Conservation (phyloP, 1,284 basidiomycete species). For the Trichosporon sp. region DNA sequence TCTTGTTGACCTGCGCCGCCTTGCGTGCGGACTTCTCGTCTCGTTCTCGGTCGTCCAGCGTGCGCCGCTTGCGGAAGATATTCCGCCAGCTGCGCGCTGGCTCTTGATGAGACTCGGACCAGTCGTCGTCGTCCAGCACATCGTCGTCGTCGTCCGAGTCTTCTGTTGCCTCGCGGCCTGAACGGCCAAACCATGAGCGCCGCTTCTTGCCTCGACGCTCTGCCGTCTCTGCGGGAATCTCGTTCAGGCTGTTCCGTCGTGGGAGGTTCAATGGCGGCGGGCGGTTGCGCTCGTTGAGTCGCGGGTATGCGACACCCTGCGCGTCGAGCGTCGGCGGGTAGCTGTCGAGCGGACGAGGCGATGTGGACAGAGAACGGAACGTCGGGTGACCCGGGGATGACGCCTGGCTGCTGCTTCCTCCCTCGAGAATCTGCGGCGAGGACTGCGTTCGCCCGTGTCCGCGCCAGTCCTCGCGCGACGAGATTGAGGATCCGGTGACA, state of each 20-base stretch:
- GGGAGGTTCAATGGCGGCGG: conserved; percentile 35
- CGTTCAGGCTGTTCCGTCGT: conserved; percentile 37
- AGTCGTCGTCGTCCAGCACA: conserved; percentile 33
- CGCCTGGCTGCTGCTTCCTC: background rate
- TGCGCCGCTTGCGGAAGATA: conserved; percentile 20
- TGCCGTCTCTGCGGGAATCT: conserved; percentile 22
- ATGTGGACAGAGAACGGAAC: conserved; percentile 10
- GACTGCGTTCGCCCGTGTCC: conserved; percentile 28
- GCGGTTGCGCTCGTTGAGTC: conserved; percentile 15
- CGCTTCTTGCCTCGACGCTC: conserved; percentile 18
- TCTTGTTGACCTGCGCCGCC: conserved; percentile 35
- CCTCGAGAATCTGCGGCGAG: conserved; percentile 20
- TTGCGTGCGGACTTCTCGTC: conserved; percentile 44
- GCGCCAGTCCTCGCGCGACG: conserved; percentile 12
- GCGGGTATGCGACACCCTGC: background rate
- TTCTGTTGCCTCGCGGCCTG: background rate
- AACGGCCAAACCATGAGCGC: conserved; percentile 12
- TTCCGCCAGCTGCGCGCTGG: conserved; percentile 10
- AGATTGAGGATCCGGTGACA: conserved; percentile 8
- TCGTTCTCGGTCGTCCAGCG: conserved; percentile 21
- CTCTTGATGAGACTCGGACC: conserved; percentile 18
- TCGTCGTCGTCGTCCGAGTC: conserved; percentile 11
- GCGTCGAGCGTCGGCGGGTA: background rate
- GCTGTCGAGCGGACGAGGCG: background rate
- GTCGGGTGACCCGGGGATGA: background rate